phyloP scores from a whole-genome alignment of 2,329 filamentous ascomycete species.

The Penicillium sp. region DNA sequence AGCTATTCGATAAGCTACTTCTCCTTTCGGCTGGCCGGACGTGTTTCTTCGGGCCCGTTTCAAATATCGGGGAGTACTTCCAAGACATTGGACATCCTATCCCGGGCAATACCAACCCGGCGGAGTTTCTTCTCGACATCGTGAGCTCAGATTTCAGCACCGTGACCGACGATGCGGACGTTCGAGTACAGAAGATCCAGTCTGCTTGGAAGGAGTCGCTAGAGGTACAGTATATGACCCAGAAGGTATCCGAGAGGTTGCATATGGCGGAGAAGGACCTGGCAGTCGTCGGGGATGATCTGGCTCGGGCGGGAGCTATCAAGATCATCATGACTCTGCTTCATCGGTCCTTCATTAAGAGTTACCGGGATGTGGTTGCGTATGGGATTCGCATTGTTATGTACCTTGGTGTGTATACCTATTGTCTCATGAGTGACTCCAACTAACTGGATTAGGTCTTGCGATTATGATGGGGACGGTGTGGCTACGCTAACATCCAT shows the following conservation, averaged over 20 bases:
- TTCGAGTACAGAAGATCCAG: conserved; percentile 56
- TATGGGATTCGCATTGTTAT: conserved; percentile 81
- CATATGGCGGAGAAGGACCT: conserved; percentile 27
- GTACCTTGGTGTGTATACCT: conserved; percentile 60
- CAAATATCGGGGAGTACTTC: conserved; percentile 63
- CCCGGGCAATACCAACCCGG: conserved; percentile 72
- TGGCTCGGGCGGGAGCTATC: conserved; percentile 45
- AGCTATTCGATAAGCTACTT: conserved; percentile 76
- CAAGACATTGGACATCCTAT: conserved; percentile 59
- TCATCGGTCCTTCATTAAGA: conserved; percentile 79
- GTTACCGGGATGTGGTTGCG: conserved; percentile 77
- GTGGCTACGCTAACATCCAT: conserved; percentile 69
- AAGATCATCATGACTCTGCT: conserved; percentile 64
- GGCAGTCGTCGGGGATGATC: conserved; percentile 16
- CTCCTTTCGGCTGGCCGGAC: conserved; percentile 69
- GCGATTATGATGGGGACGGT: conserved; percentile 88
- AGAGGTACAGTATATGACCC: conserved; percentile 34
- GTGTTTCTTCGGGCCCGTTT: conserved; percentile 69
- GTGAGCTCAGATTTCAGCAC: conserved; percentile 73
- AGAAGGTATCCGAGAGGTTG: conserved; percentile 26
- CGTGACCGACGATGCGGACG: conserved; percentile 48
- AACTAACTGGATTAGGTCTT: conserved; percentile 49
- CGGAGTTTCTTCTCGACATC: conserved; percentile 75
- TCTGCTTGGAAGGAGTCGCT: conserved; percentile 55
- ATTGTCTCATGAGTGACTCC: background rate